Base-by-base conservation (phyloP, 495 filamentous ascomycete genomes). In the Aspergillus cavernicola region DNA sequence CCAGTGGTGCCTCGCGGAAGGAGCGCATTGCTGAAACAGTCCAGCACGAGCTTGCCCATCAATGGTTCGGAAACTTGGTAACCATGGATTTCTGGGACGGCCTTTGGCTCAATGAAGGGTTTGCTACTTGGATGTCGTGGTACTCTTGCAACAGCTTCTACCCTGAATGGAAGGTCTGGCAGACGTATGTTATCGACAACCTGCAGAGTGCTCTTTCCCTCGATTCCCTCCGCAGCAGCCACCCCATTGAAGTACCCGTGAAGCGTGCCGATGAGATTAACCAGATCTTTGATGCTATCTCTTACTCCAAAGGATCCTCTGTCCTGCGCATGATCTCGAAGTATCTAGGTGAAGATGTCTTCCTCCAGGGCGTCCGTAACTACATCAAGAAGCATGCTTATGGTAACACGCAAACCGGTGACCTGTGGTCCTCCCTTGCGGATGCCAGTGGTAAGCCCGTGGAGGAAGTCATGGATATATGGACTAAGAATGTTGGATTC, bases 51-150 rank as follows among this genome's bases (percentile, higher is more conserved):
- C 75, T 98, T 63, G 93, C 93, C 37, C 93, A 98, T 74, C 93
- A 98, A 71, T 98, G 93, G 93, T 97, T 98, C 61, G 93, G 93
- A 54, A 97, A 98, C 71, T 76, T 98, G 52, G 93, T 98, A 38
- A 98, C 93, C 35, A 98, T 98, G 93, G 92, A 97, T 69, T 98
- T 93, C 81, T 98, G 93, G 93, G 92, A 97, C 70, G 92, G 90
- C 26, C 75, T 98, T 24, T 98, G 93, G 93, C 84, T 98, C 53
- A 97, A 97, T 67, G 93, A 98, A 71, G 92, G 92, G 20, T 97
- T 97, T 66, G 93, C 93, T 26, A 97, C 93, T 20, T 98, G 93
- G 95, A 79, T 80, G 76, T 79, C 76, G 10, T 81, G 78, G 78
- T 80, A 80, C 57, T 79, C 77, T 12, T 79, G 76, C 67, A 79